Evolutionary conservation across 352 stramenopile genomes (phyloP).

Genomic region (Lagenidium giganteum): DNA sequence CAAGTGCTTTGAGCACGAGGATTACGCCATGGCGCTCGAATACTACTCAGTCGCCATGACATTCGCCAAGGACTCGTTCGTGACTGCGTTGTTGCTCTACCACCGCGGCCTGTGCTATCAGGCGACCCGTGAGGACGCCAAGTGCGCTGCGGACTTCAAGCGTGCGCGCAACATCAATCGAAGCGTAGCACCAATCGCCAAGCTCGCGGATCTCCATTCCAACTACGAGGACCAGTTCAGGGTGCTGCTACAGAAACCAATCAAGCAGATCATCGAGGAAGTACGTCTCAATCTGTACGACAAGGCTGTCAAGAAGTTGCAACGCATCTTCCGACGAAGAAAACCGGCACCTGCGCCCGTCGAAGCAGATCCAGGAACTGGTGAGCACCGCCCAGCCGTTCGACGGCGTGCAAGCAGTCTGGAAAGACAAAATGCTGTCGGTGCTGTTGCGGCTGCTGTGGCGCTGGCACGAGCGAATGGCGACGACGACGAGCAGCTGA

Average conservation of each 20-base stretch:
- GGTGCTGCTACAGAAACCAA: slow-evolving; percentile 34
- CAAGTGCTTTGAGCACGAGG: slow-evolving; percentile 64
- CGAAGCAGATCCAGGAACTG: too few relatives aligned
- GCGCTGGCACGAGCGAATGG: too few relatives aligned
- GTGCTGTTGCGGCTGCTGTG: too few relatives aligned
- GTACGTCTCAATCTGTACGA: slow-evolving; percentile 60
- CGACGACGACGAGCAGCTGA: too few relatives aligned
- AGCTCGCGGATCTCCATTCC: slow-evolving; percentile 32
- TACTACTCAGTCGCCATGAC: slow-evolving; percentile 53
- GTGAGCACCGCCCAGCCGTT: too few relatives aligned
- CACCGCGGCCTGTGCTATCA: slow-evolving; percentile 56
- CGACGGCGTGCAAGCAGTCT: too few relatives aligned
- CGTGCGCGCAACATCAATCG: slow-evolving; percentile 60
- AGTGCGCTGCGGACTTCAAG: slow-evolving; percentile 60
- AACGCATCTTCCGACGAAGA: slow-evolving; percentile 56
- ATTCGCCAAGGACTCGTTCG: slow-evolving; percentile 60
- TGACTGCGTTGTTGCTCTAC: slow-evolving; percentile 47
- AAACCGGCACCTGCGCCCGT: too few relatives aligned
- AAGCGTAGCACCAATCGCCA: slow-evolving; percentile 36
- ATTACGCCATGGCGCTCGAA: slow-evolving; percentile 53
- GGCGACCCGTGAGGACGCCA: slow-evolving; percentile 34
- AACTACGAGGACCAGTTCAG: slow-evolving; percentile 44
- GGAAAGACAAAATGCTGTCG: too few relatives aligned
- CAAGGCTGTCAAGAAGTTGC: slow-evolving; percentile 44
- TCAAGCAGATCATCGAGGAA: slow-evolving; percentile 46